Percentiles rank a stretch among this genome's conserved stretches.
Evolutionary conservation across 108 stramenopile species (phyloP).

Genomic region (Discostella pseudostelligera): DNA sequence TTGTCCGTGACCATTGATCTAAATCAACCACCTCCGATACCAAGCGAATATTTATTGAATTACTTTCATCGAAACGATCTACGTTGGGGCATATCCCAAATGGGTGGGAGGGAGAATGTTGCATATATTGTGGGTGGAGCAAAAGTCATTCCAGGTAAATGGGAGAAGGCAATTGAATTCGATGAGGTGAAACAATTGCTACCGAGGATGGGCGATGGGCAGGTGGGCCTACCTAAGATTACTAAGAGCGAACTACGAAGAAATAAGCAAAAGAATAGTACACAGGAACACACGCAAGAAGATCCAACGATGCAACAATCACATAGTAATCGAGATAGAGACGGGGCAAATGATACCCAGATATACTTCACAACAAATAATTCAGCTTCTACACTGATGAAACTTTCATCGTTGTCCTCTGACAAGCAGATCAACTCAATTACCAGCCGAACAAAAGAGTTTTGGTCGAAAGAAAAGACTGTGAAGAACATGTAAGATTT

Average conservation of each 20-base stretch:
- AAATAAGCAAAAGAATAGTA: no score
- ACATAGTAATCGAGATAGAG: not conserved
- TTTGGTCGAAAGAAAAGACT: conserved; percentile 49
- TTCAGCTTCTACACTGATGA: conserved; percentile 1
- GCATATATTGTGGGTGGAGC: conserved; percentile 40
- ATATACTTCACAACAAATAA: not conserved
- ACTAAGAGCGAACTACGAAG: no score
- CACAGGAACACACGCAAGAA: conserved; percentile 7
- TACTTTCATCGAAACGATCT: conserved; percentile 68
- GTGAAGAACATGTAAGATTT: conserved; percentile 52
- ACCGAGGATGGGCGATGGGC: conserved; percentile 1
- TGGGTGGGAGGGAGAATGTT: conserved; percentile 46
- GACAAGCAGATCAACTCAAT: not conserved
- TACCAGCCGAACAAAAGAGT: conserved; percentile 23
- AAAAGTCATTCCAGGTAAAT: conserved; percentile 61
- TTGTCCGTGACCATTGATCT: conserved; percentile 18
- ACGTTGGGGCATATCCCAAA: conserved; percentile 49
- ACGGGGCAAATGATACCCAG: not conserved
- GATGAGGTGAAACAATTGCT: conserved; percentile 38
- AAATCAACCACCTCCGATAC: conserved; percentile 53
- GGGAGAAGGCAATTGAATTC: conserved; percentile 54
- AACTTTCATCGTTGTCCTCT: conserved; percentile 6
- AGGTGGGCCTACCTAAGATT: no score
- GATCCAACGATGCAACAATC: conserved; percentile 20
- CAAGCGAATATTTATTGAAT: conserved; percentile 60